phyloP scores from a whole-genome alignment of 2,329 filamentous ascomycete species.

The Ramularia endophylla region DNA sequence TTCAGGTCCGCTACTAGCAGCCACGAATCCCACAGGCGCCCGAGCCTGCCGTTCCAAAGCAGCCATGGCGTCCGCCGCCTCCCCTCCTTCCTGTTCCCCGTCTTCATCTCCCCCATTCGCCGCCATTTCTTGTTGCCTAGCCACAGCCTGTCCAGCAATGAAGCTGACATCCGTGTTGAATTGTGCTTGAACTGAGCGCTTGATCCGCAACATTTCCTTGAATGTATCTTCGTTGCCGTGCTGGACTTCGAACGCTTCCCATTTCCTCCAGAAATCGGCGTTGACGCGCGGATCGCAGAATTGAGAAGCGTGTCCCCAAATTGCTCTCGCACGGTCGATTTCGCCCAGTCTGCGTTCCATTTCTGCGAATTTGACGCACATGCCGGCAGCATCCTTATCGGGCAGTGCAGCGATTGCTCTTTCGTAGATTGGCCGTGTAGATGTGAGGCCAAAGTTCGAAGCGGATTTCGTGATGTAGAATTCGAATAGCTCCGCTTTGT shows the following conservation, averaged over 20 bases:
- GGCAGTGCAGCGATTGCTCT: conserved; percentile 89
- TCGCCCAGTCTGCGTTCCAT: conserved; percentile 90
- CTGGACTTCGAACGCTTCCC: conserved; percentile 95
- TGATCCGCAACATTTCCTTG: conserved; percentile 98
- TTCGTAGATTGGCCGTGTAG: conserved; percentile 93
- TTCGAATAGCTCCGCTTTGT: conserved; percentile 96
- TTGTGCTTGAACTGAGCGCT: conserved; percentile 92
- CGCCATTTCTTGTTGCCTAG: conserved; percentile 56
- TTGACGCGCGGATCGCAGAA: conserved; percentile 94
- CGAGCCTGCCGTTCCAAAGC: conserved; percentile 81
- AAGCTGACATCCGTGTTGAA: conserved; percentile 99
- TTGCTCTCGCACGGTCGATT: conserved; percentile 89
- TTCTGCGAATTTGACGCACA: conserved; percentile 98
- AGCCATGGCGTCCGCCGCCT: conserved; percentile 76
- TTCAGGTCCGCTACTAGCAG: conserved; percentile 59
- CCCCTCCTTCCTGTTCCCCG: conserved; percentile 39
- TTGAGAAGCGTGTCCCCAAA: conserved; percentile 93
- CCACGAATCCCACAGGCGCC: conserved; percentile 85
- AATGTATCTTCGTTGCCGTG: conserved; percentile 99
- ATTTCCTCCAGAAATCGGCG: conserved; percentile 88
- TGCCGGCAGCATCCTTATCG: conserved; percentile 86
- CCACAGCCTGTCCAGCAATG: conserved; percentile 91
- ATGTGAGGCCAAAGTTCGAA: conserved; percentile 94
- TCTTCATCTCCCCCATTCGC: conserved; percentile 38
- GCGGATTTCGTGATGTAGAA: conserved; percentile 99